phyloP scores from a whole-genome alignment of 768 basidiomycete species.

The Lyophyllum shimeji region DNA sequence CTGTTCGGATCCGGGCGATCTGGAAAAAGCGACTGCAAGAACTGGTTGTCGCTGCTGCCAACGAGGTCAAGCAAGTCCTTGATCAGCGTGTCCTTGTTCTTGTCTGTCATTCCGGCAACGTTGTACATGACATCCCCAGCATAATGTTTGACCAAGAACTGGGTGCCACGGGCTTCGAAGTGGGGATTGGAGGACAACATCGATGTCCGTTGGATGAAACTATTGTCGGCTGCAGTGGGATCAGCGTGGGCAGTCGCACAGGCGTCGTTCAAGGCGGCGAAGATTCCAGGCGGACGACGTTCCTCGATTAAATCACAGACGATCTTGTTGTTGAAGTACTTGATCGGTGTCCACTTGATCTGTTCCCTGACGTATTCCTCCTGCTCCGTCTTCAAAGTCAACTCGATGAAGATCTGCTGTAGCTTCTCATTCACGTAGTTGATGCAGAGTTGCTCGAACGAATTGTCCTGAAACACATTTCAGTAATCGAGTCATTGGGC shows the following conservation, averaged over 20 bases:
- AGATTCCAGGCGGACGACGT: constrained; percentile 92
- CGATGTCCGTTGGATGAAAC: constrained; percentile 90
- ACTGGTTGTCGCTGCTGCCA: constrained; percentile 74
- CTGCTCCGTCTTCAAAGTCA: constrained; percentile 98
- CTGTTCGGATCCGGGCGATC: constrained; percentile 94
- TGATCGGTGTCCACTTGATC: constrained; percentile 99
- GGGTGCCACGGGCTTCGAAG: constrained; percentile 91
- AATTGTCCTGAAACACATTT: constrained; percentile 71
- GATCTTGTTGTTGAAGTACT: constrained; percentile 98
- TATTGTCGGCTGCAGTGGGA: constrained; percentile 92
- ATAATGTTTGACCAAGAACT: constrained; percentile 96
- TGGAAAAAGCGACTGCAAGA: constrained; percentile 87
- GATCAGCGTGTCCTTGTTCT: constrained; percentile 97
- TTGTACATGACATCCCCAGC: constrained; percentile 99
- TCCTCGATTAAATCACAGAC: constrained; percentile 99
- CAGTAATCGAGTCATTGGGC: constrained; percentile 1
- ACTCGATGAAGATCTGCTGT: constrained; percentile 98
- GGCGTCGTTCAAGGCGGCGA: constrained; percentile 98
- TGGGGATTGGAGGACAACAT: constrained; percentile 83
- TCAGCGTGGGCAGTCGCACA: constrained; percentile 98
- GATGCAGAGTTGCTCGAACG: constrained; percentile 97
- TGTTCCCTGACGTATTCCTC: constrained; percentile 98
- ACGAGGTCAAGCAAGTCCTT: constrained; percentile 94
- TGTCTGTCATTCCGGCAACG: constrained; percentile 97
- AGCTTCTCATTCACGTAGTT: constrained; percentile 99